Percentiles rank a stretch among this genome's conserved stretches.
Evolutionary conservation across 148 eudicot species (phyloP).

Genomic region (Tetragonia tetragonoides): DNA sequence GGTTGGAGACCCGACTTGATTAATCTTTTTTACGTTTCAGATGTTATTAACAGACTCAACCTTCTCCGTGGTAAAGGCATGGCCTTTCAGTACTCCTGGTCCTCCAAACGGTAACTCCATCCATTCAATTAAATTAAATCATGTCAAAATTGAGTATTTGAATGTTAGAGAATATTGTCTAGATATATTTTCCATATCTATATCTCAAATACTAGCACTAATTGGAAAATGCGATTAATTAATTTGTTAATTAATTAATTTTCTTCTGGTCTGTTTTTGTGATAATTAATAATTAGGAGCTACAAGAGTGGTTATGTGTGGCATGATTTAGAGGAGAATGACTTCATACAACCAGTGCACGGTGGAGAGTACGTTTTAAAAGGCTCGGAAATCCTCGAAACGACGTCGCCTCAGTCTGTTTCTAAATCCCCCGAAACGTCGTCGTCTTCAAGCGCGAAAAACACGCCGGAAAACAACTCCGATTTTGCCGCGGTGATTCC

Average conservation of each 20-base stretch:
- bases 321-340: constrained; percentile 77
- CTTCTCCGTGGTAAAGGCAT: constrained; percentile 85
- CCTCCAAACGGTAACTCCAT: constrained; percentile 63
- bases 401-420: not conserved
- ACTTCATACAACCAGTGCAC: constrained; percentile 79
- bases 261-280: not conserved
- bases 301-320: constrained; percentile 89
- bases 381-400: constrained; percentile 71
- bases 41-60: constrained; percentile 76
- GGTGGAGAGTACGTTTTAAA: constrained; percentile 86
- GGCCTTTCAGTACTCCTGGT: constrained; percentile 79
- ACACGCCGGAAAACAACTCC: constrained; percentile 22
- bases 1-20: not conserved
- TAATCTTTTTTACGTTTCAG: constrained; percentile 27
- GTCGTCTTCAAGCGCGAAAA: constrained; percentile 37
- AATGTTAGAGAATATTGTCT: too few relatives aligned
- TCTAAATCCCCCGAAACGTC: constrained; percentile 39
- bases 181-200: too few relatives aligned
- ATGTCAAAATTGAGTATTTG: too few relatives aligned
- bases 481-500: constrained; percentile 19
- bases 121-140: not conserved
- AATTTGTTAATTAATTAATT: too few relatives aligned
- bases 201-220: too few relatives aligned
- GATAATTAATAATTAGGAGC: constrained; percentile 40
- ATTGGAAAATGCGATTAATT: too few relatives aligned